These are phyloP conservation scores for Chenopodium album DNA, from an alignment of 148 eudicot genomes.

Conservation along the genomic window DNA sequence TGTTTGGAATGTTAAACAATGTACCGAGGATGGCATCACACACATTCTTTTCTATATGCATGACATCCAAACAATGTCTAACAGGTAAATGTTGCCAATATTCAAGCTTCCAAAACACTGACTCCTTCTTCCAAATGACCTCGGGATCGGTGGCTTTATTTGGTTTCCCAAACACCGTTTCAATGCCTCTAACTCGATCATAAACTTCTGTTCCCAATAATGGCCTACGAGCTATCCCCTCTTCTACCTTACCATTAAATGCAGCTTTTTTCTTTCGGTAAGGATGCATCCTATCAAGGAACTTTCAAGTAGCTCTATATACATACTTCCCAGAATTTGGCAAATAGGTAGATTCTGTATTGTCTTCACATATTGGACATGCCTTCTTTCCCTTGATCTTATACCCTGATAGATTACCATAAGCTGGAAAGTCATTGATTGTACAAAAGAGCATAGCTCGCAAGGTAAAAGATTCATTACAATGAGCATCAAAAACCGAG, in stretches of 20 bases:
- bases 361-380: conserved; percentile 17
- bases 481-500: conserved; percentile 22
- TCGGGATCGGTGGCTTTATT: neutral
- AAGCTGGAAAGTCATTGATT: conserved; percentile 27
- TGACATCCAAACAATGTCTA: neutral
- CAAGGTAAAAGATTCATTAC: neutral
- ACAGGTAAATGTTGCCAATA: conserved; percentile 4
- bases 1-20: neutral
- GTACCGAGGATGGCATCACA: neutral
- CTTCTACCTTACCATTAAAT: conserved; percentile 6
- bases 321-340: neutral
- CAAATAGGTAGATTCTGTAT: neutral
- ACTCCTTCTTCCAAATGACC: neutral
- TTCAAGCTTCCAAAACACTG: neutral
- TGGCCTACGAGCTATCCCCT: neutral
- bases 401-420: conserved; percentile 15
- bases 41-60: too few relatives aligned
- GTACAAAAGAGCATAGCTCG: conserved; percentile 27
- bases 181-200: neutral
- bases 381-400: conserved; percentile 15
- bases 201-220: neutral
- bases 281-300: neutral
- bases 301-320: neutral
- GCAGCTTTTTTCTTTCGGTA: neutral
- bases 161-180: neutral